Percentiles rank a stretch among this genome's conserved stretches.
These are phyloP conservation scores for Panicum hallii DNA, from an alignment of 202 grass and related monocot species.

Conservation along the genomic window DNA sequence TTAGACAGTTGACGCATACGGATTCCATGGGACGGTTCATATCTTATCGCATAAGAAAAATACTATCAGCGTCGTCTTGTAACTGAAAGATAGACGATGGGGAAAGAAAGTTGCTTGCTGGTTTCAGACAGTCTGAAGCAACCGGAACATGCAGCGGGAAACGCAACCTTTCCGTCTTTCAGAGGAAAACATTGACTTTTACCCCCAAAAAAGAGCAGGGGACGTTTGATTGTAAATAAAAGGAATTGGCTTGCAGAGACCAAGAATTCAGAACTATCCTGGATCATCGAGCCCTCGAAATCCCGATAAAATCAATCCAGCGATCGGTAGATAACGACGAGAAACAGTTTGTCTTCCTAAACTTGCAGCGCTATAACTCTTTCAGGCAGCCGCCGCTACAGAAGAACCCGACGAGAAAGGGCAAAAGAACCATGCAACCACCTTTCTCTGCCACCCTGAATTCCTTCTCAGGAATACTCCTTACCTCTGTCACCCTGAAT, in stretches of 20 bases:
- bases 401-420: neutral
- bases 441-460: slow-evolving; percentile 9
- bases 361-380: neutral
- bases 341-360: neutral
- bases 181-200: slow-evolving; percentile 11
- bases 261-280: neutral
- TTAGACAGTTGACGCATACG: slow-evolving; percentile 46
- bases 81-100: slow-evolving; percentile 2
- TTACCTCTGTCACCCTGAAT: neutral
- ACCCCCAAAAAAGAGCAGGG: neutral
- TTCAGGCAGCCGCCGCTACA: neutral
- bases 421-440: neutral
- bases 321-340: neutral
- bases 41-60: neutral
- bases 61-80: neutral
- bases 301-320: neutral
- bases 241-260: neutral
- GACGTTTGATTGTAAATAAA: neutral
- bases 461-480: neutral
- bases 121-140: slow-evolving; percentile 18
- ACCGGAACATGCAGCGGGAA: slow-evolving; percentile 38
- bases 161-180: slow-evolving; percentile 9
- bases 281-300: neutral
- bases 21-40: neutral
- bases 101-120: neutral